These are phyloP conservation scores for Crithidia thermophila DNA, from an alignment of 208 protist genomes.

Conservation along the genomic window DNA sequence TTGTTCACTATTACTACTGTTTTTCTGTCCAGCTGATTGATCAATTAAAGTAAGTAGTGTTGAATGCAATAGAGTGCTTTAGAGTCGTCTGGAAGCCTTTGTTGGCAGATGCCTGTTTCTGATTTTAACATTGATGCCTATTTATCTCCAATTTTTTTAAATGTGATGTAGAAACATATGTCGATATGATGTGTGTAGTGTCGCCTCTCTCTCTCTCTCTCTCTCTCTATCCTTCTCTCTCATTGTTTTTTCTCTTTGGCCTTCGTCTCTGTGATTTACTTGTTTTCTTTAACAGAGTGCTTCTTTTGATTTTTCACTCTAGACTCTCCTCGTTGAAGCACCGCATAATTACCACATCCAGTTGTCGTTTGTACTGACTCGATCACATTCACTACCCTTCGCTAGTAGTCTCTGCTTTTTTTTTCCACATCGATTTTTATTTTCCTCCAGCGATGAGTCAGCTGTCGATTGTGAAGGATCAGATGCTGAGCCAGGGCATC, in stretches of 20 bases:
- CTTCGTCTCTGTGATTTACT: not conserved
- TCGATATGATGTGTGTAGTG: not conserved
- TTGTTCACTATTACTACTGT: no score
- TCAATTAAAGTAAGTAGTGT: no score
- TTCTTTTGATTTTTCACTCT: not conserved
- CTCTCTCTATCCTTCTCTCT: not conserved
- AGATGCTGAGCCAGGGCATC: constrained; percentile 78
- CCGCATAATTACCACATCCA: no score
- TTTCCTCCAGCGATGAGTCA: constrained; percentile 47
- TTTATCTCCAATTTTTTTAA: no score
- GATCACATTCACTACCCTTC: no score
- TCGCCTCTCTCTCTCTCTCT: not conserved
- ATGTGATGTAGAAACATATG: not conserved
- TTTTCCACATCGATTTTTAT: not conserved
- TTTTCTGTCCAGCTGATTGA: no score
- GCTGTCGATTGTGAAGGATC: constrained; percentile 77
- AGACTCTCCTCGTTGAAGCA: no score
- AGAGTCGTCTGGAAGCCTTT: no score
- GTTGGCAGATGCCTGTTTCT: not conserved
- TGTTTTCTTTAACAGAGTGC: not conserved
- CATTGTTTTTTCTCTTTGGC: not conserved
- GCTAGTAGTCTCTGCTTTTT: not conserved
- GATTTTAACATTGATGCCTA: no score
- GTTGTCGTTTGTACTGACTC: no score
- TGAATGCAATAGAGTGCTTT: no score